A percentile compares a stretch with the other conserved stretches of the same genome.
These are phyloP conservation scores for Aspergillus oerlinghausenensis DNA, from an alignment of 2,329 filamentous ascomycete genomes.

Conservation along the genomic window DNA sequence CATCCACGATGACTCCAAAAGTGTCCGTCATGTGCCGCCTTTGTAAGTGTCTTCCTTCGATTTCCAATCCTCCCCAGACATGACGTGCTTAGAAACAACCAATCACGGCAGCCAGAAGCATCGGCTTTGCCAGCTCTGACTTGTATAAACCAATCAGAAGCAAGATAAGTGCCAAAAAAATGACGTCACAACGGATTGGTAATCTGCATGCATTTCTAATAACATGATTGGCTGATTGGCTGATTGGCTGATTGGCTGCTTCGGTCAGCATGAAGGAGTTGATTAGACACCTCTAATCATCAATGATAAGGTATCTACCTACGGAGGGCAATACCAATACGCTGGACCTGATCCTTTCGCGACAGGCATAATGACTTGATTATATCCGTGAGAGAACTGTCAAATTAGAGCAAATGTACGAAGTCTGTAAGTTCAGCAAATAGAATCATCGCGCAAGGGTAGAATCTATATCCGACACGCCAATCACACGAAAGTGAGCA, in stretches of 20 bases:
- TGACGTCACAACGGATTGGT: neutral
- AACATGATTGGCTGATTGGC: neutral
- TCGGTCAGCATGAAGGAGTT: neutral
- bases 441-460: neutral
- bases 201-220: neutral
- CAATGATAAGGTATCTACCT: too few relatives aligned
- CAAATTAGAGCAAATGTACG: neutral
- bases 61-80: neutral
- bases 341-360: too few relatives aligned
- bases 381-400: neutral
- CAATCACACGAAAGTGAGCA: neutral
- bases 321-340: too few relatives aligned
- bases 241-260: neutral
- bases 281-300: too few relatives aligned
- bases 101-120: neutral
- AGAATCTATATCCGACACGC: neutral
- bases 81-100: neutral
- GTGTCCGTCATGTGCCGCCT: neutral
- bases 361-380: neutral
- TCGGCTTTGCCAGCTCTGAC: neutral
- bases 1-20: neutral
- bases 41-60: neutral
- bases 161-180: neutral
- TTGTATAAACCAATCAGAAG: neutral
- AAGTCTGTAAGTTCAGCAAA: too few relatives aligned